These are phyloP conservation scores for Ramaria sp. DNA, from an alignment of 768 basidiomycete genomes.

Conservation along the genomic window DNA sequence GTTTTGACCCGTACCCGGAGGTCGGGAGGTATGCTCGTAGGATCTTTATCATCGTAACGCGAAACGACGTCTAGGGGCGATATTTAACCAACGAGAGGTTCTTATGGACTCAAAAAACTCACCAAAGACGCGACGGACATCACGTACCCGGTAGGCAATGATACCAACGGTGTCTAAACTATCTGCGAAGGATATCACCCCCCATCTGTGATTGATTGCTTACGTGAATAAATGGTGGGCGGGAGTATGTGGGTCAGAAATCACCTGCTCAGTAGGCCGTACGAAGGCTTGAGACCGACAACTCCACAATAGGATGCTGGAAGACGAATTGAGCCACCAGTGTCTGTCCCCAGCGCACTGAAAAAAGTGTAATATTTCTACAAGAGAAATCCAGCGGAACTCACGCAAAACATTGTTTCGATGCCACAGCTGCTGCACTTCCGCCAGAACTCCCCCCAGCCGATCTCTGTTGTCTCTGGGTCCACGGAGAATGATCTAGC, in stretches of 20 bases:
- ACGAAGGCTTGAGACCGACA: constrained; percentile 89
- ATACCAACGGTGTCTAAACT: constrained; percentile 93
- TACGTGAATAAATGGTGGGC: background rate
- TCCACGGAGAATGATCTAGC: background rate
- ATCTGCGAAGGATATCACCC: constrained; percentile 88
- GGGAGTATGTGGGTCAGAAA: constrained; percentile 11
- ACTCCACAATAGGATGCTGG: constrained; percentile 93
- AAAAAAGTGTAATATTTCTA: background rate
- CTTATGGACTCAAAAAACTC: constrained; percentile 15
- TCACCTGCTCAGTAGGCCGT: constrained; percentile 81
- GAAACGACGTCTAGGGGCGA: constrained; percentile 22
- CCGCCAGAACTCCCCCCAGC: constrained; percentile 95
- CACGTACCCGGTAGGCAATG: constrained; percentile 43
- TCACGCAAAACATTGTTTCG: constrained; percentile 75
- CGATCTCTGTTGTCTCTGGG: constrained; percentile 34
- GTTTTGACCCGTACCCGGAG: constrained; percentile 26
- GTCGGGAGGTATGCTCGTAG: constrained; percentile 48
- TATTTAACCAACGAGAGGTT: background rate
- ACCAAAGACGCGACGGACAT: constrained; percentile 55
- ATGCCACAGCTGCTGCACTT: constrained; percentile 86
- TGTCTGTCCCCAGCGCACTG: constrained; percentile 90
- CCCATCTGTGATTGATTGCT: constrained; percentile 46
- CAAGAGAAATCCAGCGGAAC: constrained; percentile 22
- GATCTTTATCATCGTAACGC: constrained; percentile 48
- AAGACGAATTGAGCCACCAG: constrained; percentile 86